Conservation (phyloP, 306 rosid genomes). For the Rosa lucieae region DNA sequence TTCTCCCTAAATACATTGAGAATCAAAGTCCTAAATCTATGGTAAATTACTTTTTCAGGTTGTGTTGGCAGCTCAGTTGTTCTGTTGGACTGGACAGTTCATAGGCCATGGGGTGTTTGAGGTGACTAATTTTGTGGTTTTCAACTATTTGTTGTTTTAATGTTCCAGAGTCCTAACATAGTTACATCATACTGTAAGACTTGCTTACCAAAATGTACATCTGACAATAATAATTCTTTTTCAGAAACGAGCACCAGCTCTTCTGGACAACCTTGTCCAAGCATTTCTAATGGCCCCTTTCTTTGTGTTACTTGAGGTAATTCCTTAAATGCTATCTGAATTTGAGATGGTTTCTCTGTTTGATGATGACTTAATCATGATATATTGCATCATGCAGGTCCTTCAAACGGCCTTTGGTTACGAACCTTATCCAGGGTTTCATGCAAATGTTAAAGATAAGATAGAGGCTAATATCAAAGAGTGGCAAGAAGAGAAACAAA, state of each 20-base stretch:
- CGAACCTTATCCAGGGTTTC: conserved; percentile 84
- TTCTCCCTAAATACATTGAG: neutral
- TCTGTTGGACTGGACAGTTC: conserved; percentile 88
- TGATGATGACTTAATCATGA: neutral
- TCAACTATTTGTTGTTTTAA: neutral
- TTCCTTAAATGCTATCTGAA: conserved; percentile 9
- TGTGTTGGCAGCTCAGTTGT: conserved; percentile 65
- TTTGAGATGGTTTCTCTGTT: neutral
- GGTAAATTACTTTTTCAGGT: conserved; percentile 44
- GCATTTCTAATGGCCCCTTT: conserved; percentile 91
- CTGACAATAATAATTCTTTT: neutral
- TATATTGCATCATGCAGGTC: conserved; percentile 35
- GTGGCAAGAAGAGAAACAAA: conserved; percentile 62
- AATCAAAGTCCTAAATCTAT: neutral
- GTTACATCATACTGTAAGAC: neutral
- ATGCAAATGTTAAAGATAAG: conserved; percentile 54
- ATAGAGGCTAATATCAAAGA: conserved; percentile 53
- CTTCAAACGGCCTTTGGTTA: conserved; percentile 58
- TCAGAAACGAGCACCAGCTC: conserved; percentile 92
- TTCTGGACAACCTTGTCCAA: conserved; percentile 79
- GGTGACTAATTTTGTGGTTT: conserved; percentile 41
- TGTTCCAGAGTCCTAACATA: conserved; percentile 10
- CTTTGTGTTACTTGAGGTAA: conserved; percentile 77
- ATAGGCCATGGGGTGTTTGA: conserved; percentile 91
- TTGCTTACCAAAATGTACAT: neutral